Evolutionary conservation across 306 rosid genomes (phyloP), one percentile per base, ranked within the genome.

Genomic region (Castanospermum australe): DNA sequence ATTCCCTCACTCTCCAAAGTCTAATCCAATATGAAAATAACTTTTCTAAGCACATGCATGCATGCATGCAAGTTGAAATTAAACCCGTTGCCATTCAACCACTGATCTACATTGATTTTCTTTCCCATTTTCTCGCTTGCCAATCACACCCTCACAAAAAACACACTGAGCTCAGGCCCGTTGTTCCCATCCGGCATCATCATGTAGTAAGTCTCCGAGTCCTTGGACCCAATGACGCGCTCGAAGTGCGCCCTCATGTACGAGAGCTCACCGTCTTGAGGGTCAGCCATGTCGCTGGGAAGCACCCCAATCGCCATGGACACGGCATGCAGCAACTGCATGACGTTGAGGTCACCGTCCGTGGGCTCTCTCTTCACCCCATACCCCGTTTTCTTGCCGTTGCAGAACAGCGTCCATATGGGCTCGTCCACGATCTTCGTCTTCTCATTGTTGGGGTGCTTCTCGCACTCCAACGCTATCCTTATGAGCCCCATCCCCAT

Each of bases 121-220:
- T 5, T 20, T 10, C 35, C 50, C 32, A 24, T 69, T 79, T 69
- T 84, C 39, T 76, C 17, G 38, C 75, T 62, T 64, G 8, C 48
- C 28, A 39, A 52, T 90, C 76, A 92, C 22, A 94, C 17, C 71
- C 97, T 89, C 30, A 94, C 94, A 7, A 94, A 89, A 52, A 94
- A 94, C 0, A 94, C 65, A 65, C 86, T 89, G 1, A 94, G 86
- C 54, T 94, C 98, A 54, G 89, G 89, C 0, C 97, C 98, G 38
- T 65, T 80, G 36, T 76, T 89, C 1, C 84, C 90, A 3, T 94
- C 94, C 2, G 95, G 98, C 86, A 89, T 92, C 88, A 88, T 57
- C 97, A 94, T 92, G 12, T 94, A 90, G 45, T 85, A 94, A 6
- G 97, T 87, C 76, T 94, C 98, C 0, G 98, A 92, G 28, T 94